Conservation (phyloP, 306 rosid species). For the Citrullus mucosospermus region DNA sequence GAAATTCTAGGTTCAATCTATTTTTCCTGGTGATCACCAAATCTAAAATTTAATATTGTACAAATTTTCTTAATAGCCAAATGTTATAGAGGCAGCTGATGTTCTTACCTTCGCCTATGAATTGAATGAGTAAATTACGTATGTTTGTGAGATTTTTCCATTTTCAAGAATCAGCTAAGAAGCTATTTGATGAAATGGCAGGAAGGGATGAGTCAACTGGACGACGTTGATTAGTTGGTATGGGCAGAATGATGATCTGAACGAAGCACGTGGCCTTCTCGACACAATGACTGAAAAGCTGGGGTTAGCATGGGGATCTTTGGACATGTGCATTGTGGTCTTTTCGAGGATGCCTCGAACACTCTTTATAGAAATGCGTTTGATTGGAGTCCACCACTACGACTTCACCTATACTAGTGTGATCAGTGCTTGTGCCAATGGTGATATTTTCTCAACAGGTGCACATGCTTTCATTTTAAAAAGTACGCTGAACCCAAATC, state of each 20-base stretch:
- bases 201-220: constrained; percentile 14
- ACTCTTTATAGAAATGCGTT: not conserved
- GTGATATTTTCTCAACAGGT: too few species aligned
- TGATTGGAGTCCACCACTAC: not conserved
- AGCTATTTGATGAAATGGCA: not conserved
- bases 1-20: too few species aligned
- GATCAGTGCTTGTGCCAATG: too few species aligned
- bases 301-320: not conserved
- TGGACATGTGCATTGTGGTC: not conserved
- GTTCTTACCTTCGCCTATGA: too few species aligned
- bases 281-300: constrained; percentile 12
- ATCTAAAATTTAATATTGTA: too few species aligned
- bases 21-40: too few species aligned
- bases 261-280: not conserved
- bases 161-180: not conserved
- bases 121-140: too few species aligned
- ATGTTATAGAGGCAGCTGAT: too few species aligned
- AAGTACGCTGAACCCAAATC: too few species aligned
- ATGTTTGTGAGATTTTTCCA: too few species aligned
- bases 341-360: not conserved
- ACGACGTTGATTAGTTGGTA: not conserved
- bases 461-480: too few species aligned
- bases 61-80: too few species aligned
- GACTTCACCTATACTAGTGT: not conserved
- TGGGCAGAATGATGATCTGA: not conserved